Evolutionary conservation across 1,284 basidiomycete genomes (phyloP), one percentile per base, ranked within the genome.

Genomic region (Papiliotrema nemorosa): DNA sequence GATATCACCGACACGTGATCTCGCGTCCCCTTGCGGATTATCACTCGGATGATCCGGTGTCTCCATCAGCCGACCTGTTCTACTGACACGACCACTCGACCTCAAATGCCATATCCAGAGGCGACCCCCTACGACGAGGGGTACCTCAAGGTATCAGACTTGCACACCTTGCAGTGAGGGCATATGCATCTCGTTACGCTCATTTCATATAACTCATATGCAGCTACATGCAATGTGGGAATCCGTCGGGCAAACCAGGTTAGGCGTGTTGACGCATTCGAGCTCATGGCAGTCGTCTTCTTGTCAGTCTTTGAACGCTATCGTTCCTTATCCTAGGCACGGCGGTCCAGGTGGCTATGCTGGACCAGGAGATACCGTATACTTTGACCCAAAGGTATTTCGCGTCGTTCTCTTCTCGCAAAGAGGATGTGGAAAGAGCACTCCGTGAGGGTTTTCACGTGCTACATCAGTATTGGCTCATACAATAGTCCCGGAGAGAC

Each of bases 321-420:
- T 4, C 18, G 38, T 18, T 22, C n/a, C 36, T 21, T 35, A 37
- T 35, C 10, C 7, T 29, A 58, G 58, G 5, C 61, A 65, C 53
- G 63, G 63, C 13, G 62, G 63, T 14, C 69, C 69, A 13, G 70
- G 67, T 26, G 64, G 64, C 42, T 58, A 58, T 22, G 62, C 53
- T 21, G 50, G 37, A 12, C 20, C 77, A 1, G 77, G 78, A 49
- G 88, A 92, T 74, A 80, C 87, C 49, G 76, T 77, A 14, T 90
- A 86, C 77, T 93, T 92, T 74, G 83, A 92, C 66, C 89, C 89
- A 0, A 69, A 78, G 24, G 86, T 86, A 64, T 92, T 92, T 78
- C 87, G 88, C 38, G 54, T 74, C 63, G 47, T 69, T n/a, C 62
- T 71, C n/a, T 54, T 90, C 58, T 89, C 92, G 70, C 90, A 94